phyloP scores from a whole-genome alignment of 352 stramenopile species.

The Phytophthora tubulina region DNA sequence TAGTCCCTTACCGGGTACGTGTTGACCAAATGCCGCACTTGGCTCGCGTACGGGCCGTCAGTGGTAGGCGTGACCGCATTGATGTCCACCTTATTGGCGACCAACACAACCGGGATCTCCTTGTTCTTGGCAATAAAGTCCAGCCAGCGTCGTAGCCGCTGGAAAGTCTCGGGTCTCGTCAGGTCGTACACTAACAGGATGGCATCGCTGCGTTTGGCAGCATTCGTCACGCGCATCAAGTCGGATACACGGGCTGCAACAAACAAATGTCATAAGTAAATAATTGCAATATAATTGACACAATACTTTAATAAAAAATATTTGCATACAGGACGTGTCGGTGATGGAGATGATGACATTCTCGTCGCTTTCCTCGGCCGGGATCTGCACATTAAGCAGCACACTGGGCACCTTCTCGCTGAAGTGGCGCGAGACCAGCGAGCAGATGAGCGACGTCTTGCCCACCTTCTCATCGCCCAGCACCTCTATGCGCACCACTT shows the following conservation, averaged over 20 bases:
- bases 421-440: slow-evolving; percentile 89
- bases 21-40: slow-evolving; percentile 77
- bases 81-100: slow-evolving; percentile 91
- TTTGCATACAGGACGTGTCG: slow-evolving; percentile 79
- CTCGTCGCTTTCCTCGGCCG: slow-evolving; percentile 89
- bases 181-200: slow-evolving; percentile 91
- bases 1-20: slow-evolving; percentile 64
- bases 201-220: slow-evolving; percentile 85
- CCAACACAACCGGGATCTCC: slow-evolving; percentile 88
- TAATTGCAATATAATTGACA: not conserved
- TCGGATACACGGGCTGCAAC: slow-evolving; percentile 75
- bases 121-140: slow-evolving; percentile 90
- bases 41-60: slow-evolving; percentile 70
- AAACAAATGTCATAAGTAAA: slow-evolving; percentile 8
- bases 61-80: slow-evolving; percentile 71
- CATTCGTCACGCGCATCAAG: slow-evolving; percentile 86
- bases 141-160: slow-evolving; percentile 85
- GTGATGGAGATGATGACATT: slow-evolving; percentile 92
- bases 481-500: slow-evolving; percentile 90
- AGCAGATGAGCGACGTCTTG: slow-evolving; percentile 93
- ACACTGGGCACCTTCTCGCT: slow-evolving; percentile 89
- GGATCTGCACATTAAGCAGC: slow-evolving; percentile 90
- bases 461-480: slow-evolving; percentile 91
- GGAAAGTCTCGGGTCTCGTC: slow-evolving; percentile 86
- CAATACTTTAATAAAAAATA: not conserved